phyloP scores from a whole-genome alignment of 805 yeast species.

The Yamadazyma kitorensis region DNA sequence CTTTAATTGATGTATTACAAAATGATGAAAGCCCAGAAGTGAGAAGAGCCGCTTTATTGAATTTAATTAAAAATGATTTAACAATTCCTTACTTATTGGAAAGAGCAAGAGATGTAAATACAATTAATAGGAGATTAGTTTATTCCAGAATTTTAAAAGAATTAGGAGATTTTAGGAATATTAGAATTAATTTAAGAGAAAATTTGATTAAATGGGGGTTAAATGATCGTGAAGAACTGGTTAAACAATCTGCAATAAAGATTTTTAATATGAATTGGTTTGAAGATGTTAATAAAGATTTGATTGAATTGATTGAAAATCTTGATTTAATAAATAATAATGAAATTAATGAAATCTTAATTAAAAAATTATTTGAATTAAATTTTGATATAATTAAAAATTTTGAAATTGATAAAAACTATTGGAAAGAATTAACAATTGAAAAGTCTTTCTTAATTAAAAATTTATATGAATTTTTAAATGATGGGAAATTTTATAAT shows the following conservation, averaged over 20 bases:
- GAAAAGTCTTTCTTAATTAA: slow-evolving; percentile 75
- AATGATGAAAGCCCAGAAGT: slow-evolving; percentile 88
- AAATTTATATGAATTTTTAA: slow-evolving; percentile 63
- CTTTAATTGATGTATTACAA: slow-evolving; percentile 20
- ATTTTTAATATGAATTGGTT: slow-evolving; percentile 77
- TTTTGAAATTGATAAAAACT: slow-evolving; percentile 58
- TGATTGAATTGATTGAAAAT: slow-evolving; percentile 67
- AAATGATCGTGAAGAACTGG: slow-evolving; percentile 77
- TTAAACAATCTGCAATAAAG: slow-evolving; percentile 65
- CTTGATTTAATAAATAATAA: slow-evolving; percentile 67
- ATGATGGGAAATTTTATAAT: slow-evolving; percentile 47
- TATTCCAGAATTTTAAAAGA: slow-evolving; percentile 67
- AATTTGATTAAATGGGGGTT: slow-evolving; percentile 79
- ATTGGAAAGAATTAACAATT: slow-evolving; percentile 69
- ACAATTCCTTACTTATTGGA: slow-evolving; percentile 64
- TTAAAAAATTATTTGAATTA: slow-evolving; percentile 58
- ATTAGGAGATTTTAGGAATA: slow-evolving; percentile 55
- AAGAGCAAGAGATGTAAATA: slow-evolving; percentile 78
- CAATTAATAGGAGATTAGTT: slow-evolving; percentile 68
- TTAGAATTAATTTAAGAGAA: slow-evolving; percentile 58
- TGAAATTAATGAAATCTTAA: slow-evolving; percentile 45
- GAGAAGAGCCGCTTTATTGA: slow-evolving; percentile 76
- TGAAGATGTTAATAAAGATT: slow-evolving; percentile 61
- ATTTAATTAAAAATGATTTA: slow-evolving; percentile 52
- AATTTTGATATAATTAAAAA: slow-evolving; percentile 62